Evolutionary conservation across 2,329 filamentous ascomycete genomes (phyloP), one percentile per base, ranked within the genome.

Genomic region (Pseudogymnoascus sp.): DNA sequence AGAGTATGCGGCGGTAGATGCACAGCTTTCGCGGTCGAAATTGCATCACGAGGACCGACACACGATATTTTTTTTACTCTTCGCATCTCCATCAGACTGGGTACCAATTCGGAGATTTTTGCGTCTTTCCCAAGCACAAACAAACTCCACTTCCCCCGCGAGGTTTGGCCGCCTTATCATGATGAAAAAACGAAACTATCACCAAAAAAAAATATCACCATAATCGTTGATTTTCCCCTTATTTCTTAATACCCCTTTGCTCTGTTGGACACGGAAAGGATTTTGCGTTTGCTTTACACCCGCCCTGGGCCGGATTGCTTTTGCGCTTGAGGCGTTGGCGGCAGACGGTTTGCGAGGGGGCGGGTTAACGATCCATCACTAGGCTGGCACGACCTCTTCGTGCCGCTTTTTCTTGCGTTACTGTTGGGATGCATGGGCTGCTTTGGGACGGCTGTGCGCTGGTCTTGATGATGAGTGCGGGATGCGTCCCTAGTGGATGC

Each of bases 141-240:
- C 69, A 71, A 70, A 70, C 73, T 76, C 75, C 76, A 70, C 71
- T 73, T 70, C 72, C 73, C 75, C 70, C 65, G 71, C 71, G 77
- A 80, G 78, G 77, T 73, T 76, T 78, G 78, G 79, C 76, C 76
- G 73, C 74, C 72, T 77, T 74, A 73, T 72, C 74, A 77, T 77
- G 76, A 76, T 71, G 67, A 71, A 68, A 65, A 60, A 60, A 60
- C 33, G 59, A 35, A 40, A 40, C 35, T 6, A 19, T 8, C n/a
- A 14, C 50, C 50, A 72, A 56, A 72, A 72, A 56, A 56, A 56
- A 19, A 56, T 56, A 35, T 56, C 50, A 22, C 50, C 50, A 56
- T 56, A 56, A 68, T 64, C 69, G 70, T 70, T 70, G 64, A 71
- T 73, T 72, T 73, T 74, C 73, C 71, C 73, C 71, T 73, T 69